Evolutionary conservation across 2,329 filamentous ascomycete species (phyloP), one percentile per base, ranked within the genome.

Genomic region (Bipolaris cookei): DNA sequence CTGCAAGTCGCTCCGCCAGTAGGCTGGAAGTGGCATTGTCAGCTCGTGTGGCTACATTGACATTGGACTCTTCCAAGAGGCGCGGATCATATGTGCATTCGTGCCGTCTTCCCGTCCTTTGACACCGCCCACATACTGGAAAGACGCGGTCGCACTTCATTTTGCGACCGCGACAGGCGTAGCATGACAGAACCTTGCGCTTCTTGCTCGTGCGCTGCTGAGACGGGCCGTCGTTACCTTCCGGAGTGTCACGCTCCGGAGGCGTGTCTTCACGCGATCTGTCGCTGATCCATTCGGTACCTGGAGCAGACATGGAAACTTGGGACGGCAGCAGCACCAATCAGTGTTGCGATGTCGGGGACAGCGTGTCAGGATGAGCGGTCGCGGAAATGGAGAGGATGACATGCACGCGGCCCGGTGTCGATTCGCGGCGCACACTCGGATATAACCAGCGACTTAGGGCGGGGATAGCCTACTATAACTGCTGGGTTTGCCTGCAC

Each of bases 181-280:
- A 79, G 59, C 79, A 81, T 2, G 79, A 81, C 7, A 81, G 65
- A 14, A 80, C 79, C 64, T 80, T 81, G 16, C 79, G 72, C 55
- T 79, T 77, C 59, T 75, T 76, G 51, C 69, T 70, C 4, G 63
- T 59, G 23, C 79, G 77, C 56, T 79, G 80, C n/a, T 78, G 77
- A 23, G 67, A 50, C 3, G 64, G 59, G 6, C 51, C 68, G 47
- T 72, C 56, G 18, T 64, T 59, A 21, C 46, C 57, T 41, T 75
- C 70, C 11, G 70, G 69, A 46, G 70, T 69, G 44, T 68, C 60
- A 18, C 69, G 34, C 32, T 14, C 34, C 6, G 44, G 68, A 13
- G 70, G 70, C 41, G 73, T 71, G 38, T 69, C 59, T 14, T 70
- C 70, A 14, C 72, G 70, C 44, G 73, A 75, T 35, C 72, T 70